Base-by-base conservation (phyloP, 768 basidiomycete species). In the Rhodosporidiobolus odoratus region DNA sequence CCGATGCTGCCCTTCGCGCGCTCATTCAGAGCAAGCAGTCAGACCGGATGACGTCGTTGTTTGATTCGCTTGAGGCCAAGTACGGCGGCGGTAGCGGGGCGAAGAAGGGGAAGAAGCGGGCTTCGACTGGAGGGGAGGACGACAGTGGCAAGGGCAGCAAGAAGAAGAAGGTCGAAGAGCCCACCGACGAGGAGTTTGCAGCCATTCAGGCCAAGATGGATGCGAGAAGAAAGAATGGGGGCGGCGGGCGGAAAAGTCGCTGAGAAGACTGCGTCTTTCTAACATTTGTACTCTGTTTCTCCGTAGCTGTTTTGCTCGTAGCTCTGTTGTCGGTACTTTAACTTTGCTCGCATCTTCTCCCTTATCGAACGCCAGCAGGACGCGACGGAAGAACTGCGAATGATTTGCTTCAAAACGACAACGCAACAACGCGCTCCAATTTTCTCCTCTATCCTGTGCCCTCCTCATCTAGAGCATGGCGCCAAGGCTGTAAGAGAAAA, bases 41-140 rank as follows among this genome's bases (percentile, higher is more conserved):
- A 17, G 70, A 76, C 30, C 48, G 67, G 47, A 72, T 74, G 67
- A 58, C 52, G 27, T 59, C 62, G 23, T 56, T 77, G 45, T 45
- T 77, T 30, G 69, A 66, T 34, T 63, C 63, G 19, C 62, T 78
- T 54, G 77, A 78, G 45, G 77, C 71, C 25, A 77, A 77, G 59
- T 78, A 78, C 65, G 77, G 69, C 45, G 65, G 48, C 12, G 45
- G 40, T 15, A 54, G 58, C 37, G 37, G 57, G 13, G 50, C 59
- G 34, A 75, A 76, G 58, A 77, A 77, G 66, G 76, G 75, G 30
- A 74, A 76, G 66, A 78, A 79, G 65, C 77, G 80, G 37, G 66
- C 75, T 8, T 75, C 75, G 45, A 58, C 73, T 2, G 58, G 54
- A 9, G 60, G 60, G 15, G 78, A 75, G 37, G 75, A 76, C 57